These are phyloP conservation scores for Hericium coralloides DNA, from an alignment of 768 basidiomycete genomes.

Conservation along the genomic window DNA sequence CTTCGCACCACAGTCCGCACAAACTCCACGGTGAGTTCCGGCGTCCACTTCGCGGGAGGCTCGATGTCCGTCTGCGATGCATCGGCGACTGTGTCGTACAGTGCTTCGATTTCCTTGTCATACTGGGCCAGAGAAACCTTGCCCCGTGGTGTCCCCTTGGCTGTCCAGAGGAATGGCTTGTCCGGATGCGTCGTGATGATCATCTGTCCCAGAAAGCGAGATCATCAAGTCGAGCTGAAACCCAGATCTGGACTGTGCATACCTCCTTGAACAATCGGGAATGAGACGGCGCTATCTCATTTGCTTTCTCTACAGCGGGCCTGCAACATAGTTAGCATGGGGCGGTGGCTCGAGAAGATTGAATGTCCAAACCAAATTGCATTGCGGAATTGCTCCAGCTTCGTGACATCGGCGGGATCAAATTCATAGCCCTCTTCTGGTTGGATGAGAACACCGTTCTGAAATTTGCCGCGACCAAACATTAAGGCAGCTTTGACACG, in stretches of 20 bases:
- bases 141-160: conserved; percentile 11
- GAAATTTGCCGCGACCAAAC: conserved; percentile 6
- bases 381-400: neutral
- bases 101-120: conserved; percentile 8
- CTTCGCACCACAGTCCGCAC: neutral
- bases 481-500: neutral
- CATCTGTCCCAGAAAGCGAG: conserved; percentile 5
- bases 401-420: neutral
- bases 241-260: neutral
- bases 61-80: neutral
- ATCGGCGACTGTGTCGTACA: conserved; percentile 6
- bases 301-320: conserved; percentile 13
- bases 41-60: neutral
- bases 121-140: conserved; percentile 5
- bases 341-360: neutral
- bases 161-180: conserved; percentile 14
- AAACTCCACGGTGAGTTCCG: neutral
- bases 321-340: neutral
- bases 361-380: neutral
- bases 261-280: conserved; percentile 18
- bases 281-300: conserved; percentile 12
- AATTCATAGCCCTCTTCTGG: neutral
- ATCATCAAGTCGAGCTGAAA: neutral
- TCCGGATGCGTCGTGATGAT: conserved; percentile 13
- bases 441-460: conserved; percentile 5